Evolutionary conservation across 2,329 filamentous ascomycete species (phyloP).

Genomic region (Penicillium aurantiogriseum): DNA sequence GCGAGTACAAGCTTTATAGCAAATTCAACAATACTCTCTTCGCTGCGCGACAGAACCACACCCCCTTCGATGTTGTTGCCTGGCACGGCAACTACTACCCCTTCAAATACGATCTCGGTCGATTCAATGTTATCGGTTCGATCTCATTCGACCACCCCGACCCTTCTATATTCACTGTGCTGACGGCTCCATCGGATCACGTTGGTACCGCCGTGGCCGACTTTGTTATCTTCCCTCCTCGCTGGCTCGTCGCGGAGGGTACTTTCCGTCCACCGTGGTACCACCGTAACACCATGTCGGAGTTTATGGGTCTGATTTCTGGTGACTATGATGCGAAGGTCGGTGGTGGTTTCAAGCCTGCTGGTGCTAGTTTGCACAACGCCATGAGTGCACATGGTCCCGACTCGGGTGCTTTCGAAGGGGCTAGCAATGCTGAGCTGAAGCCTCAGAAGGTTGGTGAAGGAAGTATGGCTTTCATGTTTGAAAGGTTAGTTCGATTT

Average conservation of each 20-base stretch:
- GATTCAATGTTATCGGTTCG: constrained; percentile 72
- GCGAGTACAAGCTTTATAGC: constrained; percentile 56
- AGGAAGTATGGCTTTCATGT: constrained; percentile 64
- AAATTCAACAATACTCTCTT: constrained; percentile 70
- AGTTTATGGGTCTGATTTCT: constrained; percentile 64
- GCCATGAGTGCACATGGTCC: constrained; percentile 69
- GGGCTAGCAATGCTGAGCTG: constrained; percentile 53
- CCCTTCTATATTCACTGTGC: constrained; percentile 71
- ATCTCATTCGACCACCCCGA: constrained; percentile 77
- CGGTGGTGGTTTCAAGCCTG: constrained; percentile 58
- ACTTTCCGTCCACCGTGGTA: constrained; percentile 64
- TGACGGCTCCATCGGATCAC: constrained; percentile 58
- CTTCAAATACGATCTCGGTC: constrained; percentile 77
- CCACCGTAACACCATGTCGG: constrained; percentile 64
- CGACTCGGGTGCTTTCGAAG: constrained; percentile 56
- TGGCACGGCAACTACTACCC: constrained; percentile 81
- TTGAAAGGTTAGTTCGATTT: constrained; percentile 49
- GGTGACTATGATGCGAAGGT: constrained; percentile 62
- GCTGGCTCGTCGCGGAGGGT: constrained; percentile 61
- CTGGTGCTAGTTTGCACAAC: constrained; percentile 65
- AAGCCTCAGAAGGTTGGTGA: constrained; percentile 58
- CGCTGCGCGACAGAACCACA: constrained; percentile 63
- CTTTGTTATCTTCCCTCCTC: constrained; percentile 64
- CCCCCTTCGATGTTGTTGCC: constrained; percentile 74
- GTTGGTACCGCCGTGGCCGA: constrained; percentile 63